phyloP scores from a whole-genome alignment of 768 basidiomycete species.

The Chalciporus chontae region DNA sequence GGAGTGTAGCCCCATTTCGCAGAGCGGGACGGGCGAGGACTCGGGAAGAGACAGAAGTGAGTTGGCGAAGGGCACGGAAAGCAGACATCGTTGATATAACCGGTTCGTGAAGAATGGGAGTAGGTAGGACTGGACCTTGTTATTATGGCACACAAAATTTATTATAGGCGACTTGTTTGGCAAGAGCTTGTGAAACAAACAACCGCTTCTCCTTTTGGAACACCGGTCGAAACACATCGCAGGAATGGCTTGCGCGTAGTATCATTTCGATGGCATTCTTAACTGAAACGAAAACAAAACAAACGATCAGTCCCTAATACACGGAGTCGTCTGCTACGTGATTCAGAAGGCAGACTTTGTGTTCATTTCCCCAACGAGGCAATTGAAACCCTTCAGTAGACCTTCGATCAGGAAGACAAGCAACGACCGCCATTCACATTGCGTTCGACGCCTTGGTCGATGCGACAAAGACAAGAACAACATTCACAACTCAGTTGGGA shows the following conservation, averaged over 20 bases:
- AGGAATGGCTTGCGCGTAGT: neutral
- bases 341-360: no score
- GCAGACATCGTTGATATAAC: conserved; percentile 50
- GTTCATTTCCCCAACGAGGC: no score
- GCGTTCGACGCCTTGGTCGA: neutral
- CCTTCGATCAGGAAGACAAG: no score
- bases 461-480: neutral
- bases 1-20: conserved; percentile 21
- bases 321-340: no score
- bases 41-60: conserved; percentile 44
- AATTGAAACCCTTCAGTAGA: no score
- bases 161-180: conserved; percentile 32
- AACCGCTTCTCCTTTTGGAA: conserved; percentile 17
- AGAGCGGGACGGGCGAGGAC: conserved; percentile 25
- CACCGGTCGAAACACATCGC: neutral
- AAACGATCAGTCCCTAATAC: no score
- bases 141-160: conserved; percentile 20
- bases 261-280: neutral
- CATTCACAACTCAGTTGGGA: neutral
- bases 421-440: no score
- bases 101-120: neutral
- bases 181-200: conserved; percentile 32
- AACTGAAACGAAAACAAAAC: neutral
- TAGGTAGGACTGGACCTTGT: neutral
- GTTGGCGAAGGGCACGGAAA: conserved; percentile 56